A percentile compares a stretch with the other conserved stretches of the same genome.
These are phyloP conservation scores for Lupinus albus DNA, from an alignment of 306 rosid genomes.

Conservation along the genomic window DNA sequence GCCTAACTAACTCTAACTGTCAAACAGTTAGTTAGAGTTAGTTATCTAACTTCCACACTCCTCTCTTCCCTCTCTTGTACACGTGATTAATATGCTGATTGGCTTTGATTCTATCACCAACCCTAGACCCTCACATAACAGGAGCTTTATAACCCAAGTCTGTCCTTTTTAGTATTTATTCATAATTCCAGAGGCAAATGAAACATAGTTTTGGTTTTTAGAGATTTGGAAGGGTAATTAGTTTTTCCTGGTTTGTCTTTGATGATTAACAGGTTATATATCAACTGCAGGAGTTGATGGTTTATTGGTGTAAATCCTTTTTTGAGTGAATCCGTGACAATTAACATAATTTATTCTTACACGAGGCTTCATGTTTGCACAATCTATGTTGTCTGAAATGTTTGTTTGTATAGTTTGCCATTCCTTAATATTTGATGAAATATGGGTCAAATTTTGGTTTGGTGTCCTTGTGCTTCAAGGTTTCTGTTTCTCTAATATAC, in stretches of 20 bases:
- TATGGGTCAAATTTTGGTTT: constrained; percentile 18
- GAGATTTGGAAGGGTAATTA: background rate
- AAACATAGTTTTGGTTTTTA: too few species aligned
- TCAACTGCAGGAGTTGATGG: background rate
- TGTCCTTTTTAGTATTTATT: too few species aligned
- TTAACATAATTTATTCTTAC: constrained; percentile 19
- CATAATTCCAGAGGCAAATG: too few species aligned
- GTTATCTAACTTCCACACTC: too few species aligned
- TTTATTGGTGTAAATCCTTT: background rate
- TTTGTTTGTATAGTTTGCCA: background rate
- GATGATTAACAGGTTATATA: too few species aligned
- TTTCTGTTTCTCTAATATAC: constrained; percentile 21
- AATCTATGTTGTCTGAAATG: background rate
- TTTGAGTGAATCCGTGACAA: background rate
- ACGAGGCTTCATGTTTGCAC: background rate
- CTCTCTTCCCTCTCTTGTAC: too few species aligned
- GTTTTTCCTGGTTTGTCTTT: background rate
- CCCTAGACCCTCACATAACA: too few species aligned
- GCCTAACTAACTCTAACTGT: too few species aligned
- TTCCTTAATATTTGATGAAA: background rate
- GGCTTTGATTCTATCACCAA: too few species aligned
- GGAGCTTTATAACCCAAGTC: too few species aligned
- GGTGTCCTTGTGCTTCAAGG: background rate
- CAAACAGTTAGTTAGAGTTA: too few species aligned
- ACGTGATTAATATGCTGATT: too few species aligned